phyloP scores from a whole-genome alignment of 805 yeast species.

The Wickerhamomyces pijperi region DNA sequence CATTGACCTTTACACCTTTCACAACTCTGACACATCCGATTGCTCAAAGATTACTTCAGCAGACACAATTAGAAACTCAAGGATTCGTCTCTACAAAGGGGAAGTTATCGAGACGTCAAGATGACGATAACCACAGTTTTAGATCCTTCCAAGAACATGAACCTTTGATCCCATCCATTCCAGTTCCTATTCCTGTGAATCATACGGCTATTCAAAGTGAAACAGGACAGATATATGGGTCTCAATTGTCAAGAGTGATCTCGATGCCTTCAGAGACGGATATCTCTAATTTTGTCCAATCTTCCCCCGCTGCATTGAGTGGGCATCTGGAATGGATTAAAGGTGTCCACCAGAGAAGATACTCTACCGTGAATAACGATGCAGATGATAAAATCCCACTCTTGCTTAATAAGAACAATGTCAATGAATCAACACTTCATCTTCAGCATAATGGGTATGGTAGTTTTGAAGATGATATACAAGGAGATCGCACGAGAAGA shows the following conservation, averaged over 20 bases:
- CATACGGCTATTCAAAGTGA: not conserved
- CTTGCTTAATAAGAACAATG: too few species aligned
- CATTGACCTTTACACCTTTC: not conserved
- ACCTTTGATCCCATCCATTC: not conserved
- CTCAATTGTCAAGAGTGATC: not conserved
- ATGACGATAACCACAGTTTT: not conserved
- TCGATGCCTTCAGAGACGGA: not conserved
- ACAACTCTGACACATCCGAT: not conserved
- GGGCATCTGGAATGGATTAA: not conserved
- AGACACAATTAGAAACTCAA: not conserved
- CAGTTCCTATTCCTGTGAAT: not conserved
- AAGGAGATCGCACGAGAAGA: not conserved
- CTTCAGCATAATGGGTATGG: too few species aligned
- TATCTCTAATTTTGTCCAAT: not conserved
- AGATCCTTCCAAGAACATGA: not conserved
- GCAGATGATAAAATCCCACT: not conserved
- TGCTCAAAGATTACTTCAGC: not conserved
- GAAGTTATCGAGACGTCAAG: not conserved
- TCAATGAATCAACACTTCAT: too few species aligned
- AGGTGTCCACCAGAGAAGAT: not conserved
- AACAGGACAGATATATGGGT: not conserved
- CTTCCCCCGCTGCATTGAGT: not conserved
- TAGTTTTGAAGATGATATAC: too few species aligned
- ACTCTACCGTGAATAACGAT: not conserved
- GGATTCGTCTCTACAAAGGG: not conserved